Base-by-base conservation (phyloP, 2,329 filamentous ascomycete genomes). In the Curvularia sp. region DNA sequence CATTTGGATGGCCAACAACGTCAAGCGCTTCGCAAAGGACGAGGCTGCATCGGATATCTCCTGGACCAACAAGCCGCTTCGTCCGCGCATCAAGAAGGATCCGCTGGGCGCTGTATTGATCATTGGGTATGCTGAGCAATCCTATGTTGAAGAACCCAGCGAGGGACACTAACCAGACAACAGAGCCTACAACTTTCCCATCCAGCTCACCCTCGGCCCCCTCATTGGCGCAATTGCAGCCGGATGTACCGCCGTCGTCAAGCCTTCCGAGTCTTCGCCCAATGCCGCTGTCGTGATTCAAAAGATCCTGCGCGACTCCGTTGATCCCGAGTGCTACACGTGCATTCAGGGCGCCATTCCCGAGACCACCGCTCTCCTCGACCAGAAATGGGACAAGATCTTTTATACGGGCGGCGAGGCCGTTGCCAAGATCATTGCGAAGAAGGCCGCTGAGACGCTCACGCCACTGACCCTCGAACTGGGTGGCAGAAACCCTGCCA, bases 341-440 rank as follows among this genome's bases (percentile, higher is more conserved):
- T 86, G 92, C 58, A 83, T 97, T 66, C 95, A 97, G 75, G 95
- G 95, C 60, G 88, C 82, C 28, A 80, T 97, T 20, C 84, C 89
- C 12, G 92, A 97, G 82, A 93, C 90, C 4, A 92, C 90, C 46
- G 88, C 88, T 12, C 81, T 98, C 44, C 85, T 99, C 33, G 87
- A 94, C 57, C 87, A 93, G 81, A 94, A 94, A 77, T 99, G 93
- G 89, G 93, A 96, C 81, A 98, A 97, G 85, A 96, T 99, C 72
- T 93, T 95, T 82, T 99, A 97, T 81, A 99, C 95, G 0, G 95
- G 95, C 54, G 89, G 88, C 70, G 84, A 85, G 52, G 81, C 75
- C 28, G 92, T 97, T 18, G 95, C 91, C 48, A 82, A 72, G 22
- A 84, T 84, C 66, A 81, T 84, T 57, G 79, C 82, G 13, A 82